Base-by-base conservation (phyloP, 2,329 filamentous ascomycete species). In the Colletotrichum lindemuthianum region DNA sequence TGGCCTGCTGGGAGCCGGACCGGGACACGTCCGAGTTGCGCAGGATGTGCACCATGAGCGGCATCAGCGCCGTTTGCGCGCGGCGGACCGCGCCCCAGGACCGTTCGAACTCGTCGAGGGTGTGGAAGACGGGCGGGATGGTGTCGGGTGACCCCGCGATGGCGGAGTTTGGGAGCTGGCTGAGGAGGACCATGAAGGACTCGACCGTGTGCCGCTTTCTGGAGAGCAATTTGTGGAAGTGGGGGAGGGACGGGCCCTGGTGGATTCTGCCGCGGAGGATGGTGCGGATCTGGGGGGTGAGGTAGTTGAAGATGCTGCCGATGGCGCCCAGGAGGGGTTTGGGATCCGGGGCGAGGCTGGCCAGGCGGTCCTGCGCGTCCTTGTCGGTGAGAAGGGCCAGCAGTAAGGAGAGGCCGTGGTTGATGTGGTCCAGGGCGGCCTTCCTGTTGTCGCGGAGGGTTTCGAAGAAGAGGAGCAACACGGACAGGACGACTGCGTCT, bases 381-480 rank as follows among this genome's bases (percentile, higher is more conserved):
- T 56, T 51, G 9, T 75, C 74, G 0, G 72, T 72, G n/a, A 77
- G 9, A 6, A 78, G 50, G 1, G 71, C 63, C 13, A 78, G 67
- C 1, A 78, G 47, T 4, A 78, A 69, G 8, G 76, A 71, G 9
- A 78, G 60, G 0, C 73, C 75, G 47, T 78, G 76, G 15, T 77
- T 77, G 5, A 78, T 67, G 50, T 78, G 76, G n/a, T 73, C 70
- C 13, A 77, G 51, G 0, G 75, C 76, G 8, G 72, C 72, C 39
- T 71, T 74, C 8, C 64, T 68, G 12, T 74, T 71, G 2, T 73
- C 76, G 9, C 74, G 60, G 0, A 78, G 59, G 0, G 63, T 71
- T 37, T 78, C 76, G 12, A 78, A 78, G 10, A 70, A 72, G 0
- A 78, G 51, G 1, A 74, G 64, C 3, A 78, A 45, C 0, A 78